Conservation (phyloP, 805 yeast genomes). For the Metschnikowia arizonensis region DNA sequence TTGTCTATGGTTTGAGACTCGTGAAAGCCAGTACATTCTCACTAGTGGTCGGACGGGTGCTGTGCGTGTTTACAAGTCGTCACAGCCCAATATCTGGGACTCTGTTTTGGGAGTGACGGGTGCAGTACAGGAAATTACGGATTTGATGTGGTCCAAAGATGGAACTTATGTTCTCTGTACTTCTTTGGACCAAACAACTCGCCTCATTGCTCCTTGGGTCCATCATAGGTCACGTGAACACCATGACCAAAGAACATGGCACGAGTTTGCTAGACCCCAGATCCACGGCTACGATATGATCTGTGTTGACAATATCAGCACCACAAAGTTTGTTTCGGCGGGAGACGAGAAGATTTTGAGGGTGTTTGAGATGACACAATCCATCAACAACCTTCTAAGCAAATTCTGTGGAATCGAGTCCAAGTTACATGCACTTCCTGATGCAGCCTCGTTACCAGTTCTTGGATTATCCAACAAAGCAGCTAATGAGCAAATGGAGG, state of each 20-base stretch:
- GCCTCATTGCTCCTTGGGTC: constrained; percentile 69
- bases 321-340: constrained; percentile 75
- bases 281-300: constrained; percentile 98
- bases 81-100: constrained; percentile 27
- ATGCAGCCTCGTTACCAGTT: constrained; percentile 86
- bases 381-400: constrained; percentile 60
- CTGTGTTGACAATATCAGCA: constrained; percentile 58
- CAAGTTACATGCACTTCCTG: constrained; percentile 49
- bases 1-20: constrained; percentile 58
- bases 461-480: constrained; percentile 92
- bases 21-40: constrained; percentile 45
- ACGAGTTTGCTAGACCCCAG: constrained; percentile 94
- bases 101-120: constrained; percentile 68
- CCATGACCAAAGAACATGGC: constrained; percentile 49
- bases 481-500: constrained; percentile 45
- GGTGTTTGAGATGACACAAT: constrained; percentile 81
- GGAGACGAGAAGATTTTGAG: constrained; percentile 94
- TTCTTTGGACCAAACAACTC: constrained; percentile 89
- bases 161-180: constrained; percentile 72
- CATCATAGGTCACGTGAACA: constrained; percentile 18
- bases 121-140: constrained; percentile 69
- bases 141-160: constrained; percentile 64
- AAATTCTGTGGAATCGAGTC: constrained; percentile 46
- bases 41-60: constrained; percentile 93
- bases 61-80: constrained; percentile 69